Conservation (phyloP, 2,329 filamentous ascomycete genomes). For the Canariomyces notabilis region DNA sequence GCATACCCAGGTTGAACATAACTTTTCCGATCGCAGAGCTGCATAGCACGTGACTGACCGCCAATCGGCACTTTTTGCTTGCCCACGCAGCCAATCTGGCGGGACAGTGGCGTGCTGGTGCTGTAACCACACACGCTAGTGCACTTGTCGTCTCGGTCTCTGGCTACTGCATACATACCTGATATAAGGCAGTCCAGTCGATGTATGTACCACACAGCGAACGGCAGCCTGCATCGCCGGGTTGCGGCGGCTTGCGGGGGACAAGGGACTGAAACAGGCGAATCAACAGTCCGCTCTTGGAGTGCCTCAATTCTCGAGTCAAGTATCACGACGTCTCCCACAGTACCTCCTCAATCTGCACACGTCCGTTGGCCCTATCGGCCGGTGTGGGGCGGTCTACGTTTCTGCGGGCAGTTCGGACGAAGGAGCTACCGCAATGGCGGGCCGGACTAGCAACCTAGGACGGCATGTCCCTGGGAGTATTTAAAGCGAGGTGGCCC, state of each 20-base stretch:
- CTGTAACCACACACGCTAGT: too few species aligned
- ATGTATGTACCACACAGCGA: too few species aligned
- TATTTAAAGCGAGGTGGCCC: conserved; percentile 12
- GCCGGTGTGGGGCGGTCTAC: background rate
- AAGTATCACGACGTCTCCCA: conserved; percentile 8
- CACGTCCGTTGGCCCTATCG: conserved; percentile 10
- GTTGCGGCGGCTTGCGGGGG: conserved; percentile 13
- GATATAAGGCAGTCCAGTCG: too few species aligned
- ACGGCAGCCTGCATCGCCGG: conserved; percentile 7
- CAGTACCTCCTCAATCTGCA: conserved; percentile 2
- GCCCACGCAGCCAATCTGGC: background rate
- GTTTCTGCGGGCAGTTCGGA: background rate
- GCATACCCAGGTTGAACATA: background rate
- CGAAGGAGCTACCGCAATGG: background rate
- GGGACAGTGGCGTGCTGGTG: background rate
- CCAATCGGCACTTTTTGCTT: conserved; percentile 16
- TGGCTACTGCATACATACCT: too few species aligned
- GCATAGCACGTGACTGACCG: conserved; percentile 12
- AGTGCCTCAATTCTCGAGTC: conserved; percentile 1
- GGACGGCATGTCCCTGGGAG: background rate
- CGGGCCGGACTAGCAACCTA: background rate
- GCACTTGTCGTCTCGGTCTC: background rate
- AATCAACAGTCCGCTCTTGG: conserved; percentile 1
- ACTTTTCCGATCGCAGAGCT: conserved; percentile 8
- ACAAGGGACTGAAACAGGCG: background rate